Percentiles rank a stretch among this genome's conserved stretches.
phyloP scores from a whole-genome alignment of 371 early-diverging fungal species.

The Mucor plumbeus region DNA sequence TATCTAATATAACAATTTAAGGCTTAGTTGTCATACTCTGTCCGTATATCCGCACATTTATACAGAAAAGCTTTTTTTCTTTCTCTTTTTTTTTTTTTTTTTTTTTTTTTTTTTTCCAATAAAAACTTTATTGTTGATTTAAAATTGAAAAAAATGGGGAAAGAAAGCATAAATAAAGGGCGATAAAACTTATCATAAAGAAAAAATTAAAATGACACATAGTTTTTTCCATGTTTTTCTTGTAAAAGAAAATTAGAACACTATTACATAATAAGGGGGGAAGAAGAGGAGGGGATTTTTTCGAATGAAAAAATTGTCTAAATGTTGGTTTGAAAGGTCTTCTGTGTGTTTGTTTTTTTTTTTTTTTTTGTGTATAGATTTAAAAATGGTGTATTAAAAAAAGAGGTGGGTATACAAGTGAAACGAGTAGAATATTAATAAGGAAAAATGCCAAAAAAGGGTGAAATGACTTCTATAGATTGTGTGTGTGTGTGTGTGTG shows the following conservation, averaged over 20 bases:
- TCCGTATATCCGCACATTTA: background rate
- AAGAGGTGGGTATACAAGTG: conserved; percentile 17
- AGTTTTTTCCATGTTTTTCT: background rate
- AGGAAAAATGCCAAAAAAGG: conserved; percentile 5
- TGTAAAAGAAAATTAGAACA: background rate
- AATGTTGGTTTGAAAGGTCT: conserved; percentile 6
- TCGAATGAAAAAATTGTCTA: conserved; percentile 1
- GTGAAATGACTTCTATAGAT: conserved; percentile 15
- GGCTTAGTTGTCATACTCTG: conserved; percentile 8
- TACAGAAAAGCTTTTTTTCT: background rate
- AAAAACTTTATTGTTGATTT: background rate
- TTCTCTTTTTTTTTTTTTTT: background rate
- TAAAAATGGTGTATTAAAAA: background rate
- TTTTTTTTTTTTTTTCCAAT: background rate
- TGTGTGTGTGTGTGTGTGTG: conserved; percentile 10
- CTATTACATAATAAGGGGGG: background rate
- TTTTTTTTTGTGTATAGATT: background rate
- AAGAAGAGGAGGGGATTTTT: background rate
- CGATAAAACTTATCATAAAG: conserved; percentile 18
- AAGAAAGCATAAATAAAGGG: conserved; percentile 6
- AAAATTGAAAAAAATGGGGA: background rate
- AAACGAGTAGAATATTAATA: background rate
- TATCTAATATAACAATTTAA: background rate
- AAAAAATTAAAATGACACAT: background rate
- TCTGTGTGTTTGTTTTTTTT: conserved; percentile 10